A percentile compares a stretch with the other conserved stretches of the same genome.
These are phyloP conservation scores for Exidia glandulosa DNA, from an alignment of 768 basidiomycete genomes.

Conservation along the genomic window DNA sequence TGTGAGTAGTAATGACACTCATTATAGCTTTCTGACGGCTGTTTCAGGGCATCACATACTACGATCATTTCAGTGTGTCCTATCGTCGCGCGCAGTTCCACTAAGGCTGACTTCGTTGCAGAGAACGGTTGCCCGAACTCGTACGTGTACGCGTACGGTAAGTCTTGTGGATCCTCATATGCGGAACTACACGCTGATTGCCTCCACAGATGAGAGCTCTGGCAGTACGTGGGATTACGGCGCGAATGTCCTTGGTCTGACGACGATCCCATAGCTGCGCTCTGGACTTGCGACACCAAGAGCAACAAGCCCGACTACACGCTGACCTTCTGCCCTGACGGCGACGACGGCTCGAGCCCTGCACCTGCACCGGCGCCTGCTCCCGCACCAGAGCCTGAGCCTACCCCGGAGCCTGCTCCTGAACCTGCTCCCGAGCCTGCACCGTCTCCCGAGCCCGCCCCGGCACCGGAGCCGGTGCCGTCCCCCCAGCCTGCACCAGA, in stretches of 20 bases:
- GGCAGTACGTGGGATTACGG: neutral
- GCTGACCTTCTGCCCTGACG: neutral
- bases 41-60: no score
- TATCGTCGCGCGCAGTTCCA: no score
- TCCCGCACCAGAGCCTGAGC: neutral
- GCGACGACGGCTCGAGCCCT: neutral
- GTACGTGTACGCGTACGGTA: no score
- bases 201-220: constrained; percentile 5
- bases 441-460: neutral
- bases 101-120: no score
- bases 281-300: constrained; percentile 2
- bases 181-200: no score
- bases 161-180: no score
- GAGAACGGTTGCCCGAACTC: no score
- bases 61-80: no score
- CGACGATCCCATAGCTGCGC: neutral
- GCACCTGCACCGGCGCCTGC: neutral
- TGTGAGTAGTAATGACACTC: no score
- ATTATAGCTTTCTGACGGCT: no score
- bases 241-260: neutral
- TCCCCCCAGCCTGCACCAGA: neutral
- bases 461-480: neutral
- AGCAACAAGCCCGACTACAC: neutral
- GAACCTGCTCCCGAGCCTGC: neutral
- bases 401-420: neutral